Conservation (phyloP, 2,329 filamentous ascomycete genomes). For the Drechslerella stenobrocha region DNA sequence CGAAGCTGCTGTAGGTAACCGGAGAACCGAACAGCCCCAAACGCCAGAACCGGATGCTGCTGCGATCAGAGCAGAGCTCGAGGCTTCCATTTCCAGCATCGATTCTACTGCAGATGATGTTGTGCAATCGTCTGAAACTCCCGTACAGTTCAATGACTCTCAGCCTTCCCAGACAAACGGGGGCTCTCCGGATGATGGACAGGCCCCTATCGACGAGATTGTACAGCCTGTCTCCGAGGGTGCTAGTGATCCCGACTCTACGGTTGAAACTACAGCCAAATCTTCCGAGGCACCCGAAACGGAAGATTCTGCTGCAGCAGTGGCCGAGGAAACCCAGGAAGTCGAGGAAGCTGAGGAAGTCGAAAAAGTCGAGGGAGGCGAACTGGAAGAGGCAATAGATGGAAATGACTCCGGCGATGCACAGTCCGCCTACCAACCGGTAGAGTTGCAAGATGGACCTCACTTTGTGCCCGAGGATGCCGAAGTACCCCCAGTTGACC, state of each 20-base stretch:
- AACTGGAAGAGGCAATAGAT: background rate
- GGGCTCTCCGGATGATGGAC: no score
- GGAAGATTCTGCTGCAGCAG: background rate
- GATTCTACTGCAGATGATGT: constrained; percentile 2
- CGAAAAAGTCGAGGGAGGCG: no score
- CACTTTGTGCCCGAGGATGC: constrained; percentile 34
- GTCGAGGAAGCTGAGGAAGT: constrained; percentile 17
- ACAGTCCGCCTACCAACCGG: constrained; percentile 14
- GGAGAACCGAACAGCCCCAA: constrained; percentile 17
- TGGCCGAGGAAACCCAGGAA: constrained; percentile 13
- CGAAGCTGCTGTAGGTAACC: background rate
- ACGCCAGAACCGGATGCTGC: background rate
- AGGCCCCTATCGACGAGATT: no score
- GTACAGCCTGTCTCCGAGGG: no score
- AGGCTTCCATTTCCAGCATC: background rate
- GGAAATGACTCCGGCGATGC: constrained; percentile 16
- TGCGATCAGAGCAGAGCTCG: background rate
- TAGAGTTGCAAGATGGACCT: constrained; percentile 39
- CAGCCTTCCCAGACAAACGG: no score
- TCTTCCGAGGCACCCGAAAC: no score
- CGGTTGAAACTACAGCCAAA: background rate
- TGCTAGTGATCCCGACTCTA: no score
- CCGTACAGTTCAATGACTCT: no score
- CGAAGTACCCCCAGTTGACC: background rate
- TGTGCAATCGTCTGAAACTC: constrained; percentile 11